Evolutionary conservation across 2,329 filamentous ascomycete species (phyloP).

Genomic region (Emmonsiellopsis sp.): DNA sequence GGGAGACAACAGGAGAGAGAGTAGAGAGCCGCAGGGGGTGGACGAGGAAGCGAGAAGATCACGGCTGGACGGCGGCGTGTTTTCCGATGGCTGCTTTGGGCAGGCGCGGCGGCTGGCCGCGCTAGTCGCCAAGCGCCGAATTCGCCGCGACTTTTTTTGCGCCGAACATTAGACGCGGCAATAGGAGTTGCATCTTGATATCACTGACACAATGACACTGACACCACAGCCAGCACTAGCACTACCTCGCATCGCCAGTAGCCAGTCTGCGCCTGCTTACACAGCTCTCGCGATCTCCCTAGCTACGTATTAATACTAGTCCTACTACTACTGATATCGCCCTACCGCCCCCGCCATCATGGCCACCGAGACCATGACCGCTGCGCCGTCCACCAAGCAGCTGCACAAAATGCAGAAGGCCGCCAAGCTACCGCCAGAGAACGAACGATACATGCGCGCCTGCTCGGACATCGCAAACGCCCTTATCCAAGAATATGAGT

Average conservation of each 20-base stretch:
- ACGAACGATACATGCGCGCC: constrained; percentile 85
- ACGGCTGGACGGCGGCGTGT: constrained; percentile 2
- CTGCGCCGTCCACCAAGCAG: constrained; percentile 44
- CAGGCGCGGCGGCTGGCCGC: too few species aligned
- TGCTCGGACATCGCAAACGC: constrained; percentile 93
- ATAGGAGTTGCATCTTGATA: too few species aligned
- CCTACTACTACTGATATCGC: background rate
- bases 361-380: constrained; percentile 53
- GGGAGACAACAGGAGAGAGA: constrained; percentile 12
- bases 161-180: too few species aligned
- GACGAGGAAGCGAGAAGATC: constrained; percentile 7
- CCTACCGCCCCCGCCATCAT: constrained; percentile 27
- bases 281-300: background rate
- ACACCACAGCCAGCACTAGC: background rate
- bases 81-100: background rate
- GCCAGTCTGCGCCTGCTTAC: background rate
- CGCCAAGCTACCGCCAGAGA: constrained; percentile 71
- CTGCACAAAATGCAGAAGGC: constrained; percentile 54
- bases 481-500: constrained; percentile 88
- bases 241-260: background rate
- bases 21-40: constrained; percentile 9
- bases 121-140: too few species aligned
- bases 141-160: too few species aligned
- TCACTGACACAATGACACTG: too few species aligned
- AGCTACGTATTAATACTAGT: background rate